These are phyloP conservation scores for Fusarium sp. DNA, from an alignment of 2,329 filamentous ascomycete species.

Conservation along the genomic window DNA sequence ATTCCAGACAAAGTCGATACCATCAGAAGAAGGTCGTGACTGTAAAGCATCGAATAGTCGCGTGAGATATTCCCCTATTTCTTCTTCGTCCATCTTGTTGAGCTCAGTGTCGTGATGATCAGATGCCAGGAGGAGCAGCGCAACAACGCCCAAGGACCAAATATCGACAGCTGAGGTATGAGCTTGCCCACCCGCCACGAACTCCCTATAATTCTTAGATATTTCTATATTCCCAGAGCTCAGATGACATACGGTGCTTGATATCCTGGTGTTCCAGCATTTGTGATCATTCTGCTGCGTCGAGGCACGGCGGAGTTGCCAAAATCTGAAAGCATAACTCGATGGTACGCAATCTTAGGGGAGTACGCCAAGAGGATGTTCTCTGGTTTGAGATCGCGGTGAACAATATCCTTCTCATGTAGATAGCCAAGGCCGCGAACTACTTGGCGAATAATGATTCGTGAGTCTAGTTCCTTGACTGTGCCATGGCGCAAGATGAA, in stretches of 20 bases:
- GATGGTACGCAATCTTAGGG: conserved; percentile 54
- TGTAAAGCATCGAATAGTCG: conserved; percentile 21
- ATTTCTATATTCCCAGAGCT: not conserved
- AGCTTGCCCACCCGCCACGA: conserved; percentile 34
- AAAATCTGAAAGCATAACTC: conserved; percentile 65
- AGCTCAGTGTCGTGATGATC: conserved; percentile 40
- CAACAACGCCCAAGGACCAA: conserved; percentile 63
- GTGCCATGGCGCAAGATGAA: conserved; percentile 53
- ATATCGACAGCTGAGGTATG: conserved; percentile 59
- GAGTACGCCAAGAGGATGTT: conserved; percentile 63
- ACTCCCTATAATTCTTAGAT: conserved; percentile 53
- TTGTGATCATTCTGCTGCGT: conserved; percentile 56
- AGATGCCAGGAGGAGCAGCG: conserved; percentile 51
- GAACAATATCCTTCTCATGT: conserved; percentile 61
- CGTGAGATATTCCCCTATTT: conserved; percentile 36
- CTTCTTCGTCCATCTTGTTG: conserved; percentile 43
- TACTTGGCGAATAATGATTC: conserved; percentile 61
- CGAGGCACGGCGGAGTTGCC: conserved; percentile 59
- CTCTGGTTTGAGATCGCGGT: conserved; percentile 66
- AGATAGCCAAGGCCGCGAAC: conserved; percentile 59
- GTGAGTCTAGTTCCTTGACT: conserved; percentile 55
- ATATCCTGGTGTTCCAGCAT: conserved; percentile 59
- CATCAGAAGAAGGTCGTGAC: conserved; percentile 39
- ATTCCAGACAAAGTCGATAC: conserved; percentile 45
- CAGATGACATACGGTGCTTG: conserved; percentile 59